These are phyloP conservation scores for Solanum pinnatisectum DNA, from an alignment of 257 asterid species.

Conservation along the genomic window DNA sequence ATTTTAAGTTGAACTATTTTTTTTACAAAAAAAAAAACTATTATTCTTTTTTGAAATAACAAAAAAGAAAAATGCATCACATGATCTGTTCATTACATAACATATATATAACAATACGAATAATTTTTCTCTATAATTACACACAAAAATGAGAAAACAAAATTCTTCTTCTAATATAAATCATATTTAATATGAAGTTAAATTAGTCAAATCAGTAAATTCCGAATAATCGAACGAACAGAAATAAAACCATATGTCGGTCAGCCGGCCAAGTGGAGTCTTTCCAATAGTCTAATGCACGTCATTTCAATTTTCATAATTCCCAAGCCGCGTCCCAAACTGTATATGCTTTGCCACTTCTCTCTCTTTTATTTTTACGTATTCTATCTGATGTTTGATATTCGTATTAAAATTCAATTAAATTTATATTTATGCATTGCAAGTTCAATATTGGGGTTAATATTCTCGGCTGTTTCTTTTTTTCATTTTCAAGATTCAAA, in stretches of 20 bases:
- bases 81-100: not conserved
- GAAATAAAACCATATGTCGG: not conserved
- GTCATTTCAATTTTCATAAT: not conserved
- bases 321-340: not conserved
- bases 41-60: not conserved
- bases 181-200: not conserved
- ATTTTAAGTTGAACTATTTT: not conserved
- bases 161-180: not conserved
- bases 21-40: not conserved
- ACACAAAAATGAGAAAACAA: not conserved
- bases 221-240: not conserved
- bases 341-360: not conserved
- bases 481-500: not conserved
- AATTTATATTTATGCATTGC: not conserved
- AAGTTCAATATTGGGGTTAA: not conserved
- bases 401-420: not conserved
- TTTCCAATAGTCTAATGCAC: not conserved
- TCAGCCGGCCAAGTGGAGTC: not conserved
- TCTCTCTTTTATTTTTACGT: not conserved
- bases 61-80: not conserved
- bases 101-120: not conserved
- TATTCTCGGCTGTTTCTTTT: fast-evolving
- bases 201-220: not conserved
- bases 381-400: not conserved
- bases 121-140: not conserved